Conservation (phyloP, 78 protist genomes). For the Protostelium mycophagum region DNA sequence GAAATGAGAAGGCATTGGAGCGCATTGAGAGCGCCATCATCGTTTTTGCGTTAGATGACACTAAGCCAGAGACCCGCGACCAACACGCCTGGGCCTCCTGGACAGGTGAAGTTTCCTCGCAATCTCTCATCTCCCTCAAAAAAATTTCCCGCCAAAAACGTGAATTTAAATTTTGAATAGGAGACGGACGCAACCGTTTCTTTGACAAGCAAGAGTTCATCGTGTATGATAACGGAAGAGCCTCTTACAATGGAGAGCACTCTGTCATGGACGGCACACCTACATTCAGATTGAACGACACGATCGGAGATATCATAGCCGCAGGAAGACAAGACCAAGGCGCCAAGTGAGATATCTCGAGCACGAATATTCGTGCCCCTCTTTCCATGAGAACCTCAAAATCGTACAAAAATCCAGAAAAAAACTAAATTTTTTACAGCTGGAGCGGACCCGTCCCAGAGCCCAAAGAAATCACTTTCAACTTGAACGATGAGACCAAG, state of each 20-base stretch:
- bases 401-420: no score
- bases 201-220: neutral
- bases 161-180: no score
- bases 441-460: neutral
- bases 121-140: neutral
- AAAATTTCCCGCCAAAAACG: no score
- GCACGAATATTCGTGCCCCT: neutral
- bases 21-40: neutral
- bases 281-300: neutral
- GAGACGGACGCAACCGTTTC: neutral
- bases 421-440: neutral
- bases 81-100: neutral
- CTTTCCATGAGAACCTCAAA: no score
- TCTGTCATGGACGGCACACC: neutral
- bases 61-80: neutral
- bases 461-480: neutral
- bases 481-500: neutral
- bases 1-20: neutral
- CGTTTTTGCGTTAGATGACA: neutral
- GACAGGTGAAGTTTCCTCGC: neutral
- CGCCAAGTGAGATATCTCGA: neutral
- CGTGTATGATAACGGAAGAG: neutral
- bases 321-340: neutral
- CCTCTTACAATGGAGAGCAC: neutral
- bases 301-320: conserved; percentile 1